phyloP scores from a whole-genome alignment of 371 early-diverging fungal genomes.

The Mucor piriformis region DNA sequence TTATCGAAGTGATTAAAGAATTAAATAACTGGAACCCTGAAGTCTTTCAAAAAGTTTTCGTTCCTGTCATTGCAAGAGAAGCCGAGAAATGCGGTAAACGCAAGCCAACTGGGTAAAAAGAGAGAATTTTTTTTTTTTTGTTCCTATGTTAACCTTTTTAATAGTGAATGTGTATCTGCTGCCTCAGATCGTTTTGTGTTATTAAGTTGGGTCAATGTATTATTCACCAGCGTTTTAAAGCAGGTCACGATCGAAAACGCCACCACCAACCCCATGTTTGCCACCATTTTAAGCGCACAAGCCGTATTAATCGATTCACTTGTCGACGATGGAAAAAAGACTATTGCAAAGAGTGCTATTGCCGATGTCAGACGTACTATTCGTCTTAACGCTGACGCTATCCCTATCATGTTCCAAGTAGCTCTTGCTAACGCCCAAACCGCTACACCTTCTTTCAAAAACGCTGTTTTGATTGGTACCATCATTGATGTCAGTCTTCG shows the following conservation, averaged over 20 bases:
- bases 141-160: too few relatives aligned
- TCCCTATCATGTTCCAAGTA: conserved; percentile 51
- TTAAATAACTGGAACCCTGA: conserved; percentile 63
- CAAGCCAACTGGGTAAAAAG: conserved; percentile 53
- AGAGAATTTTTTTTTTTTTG: too few relatives aligned
- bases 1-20: conserved; percentile 63
- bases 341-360: conserved; percentile 55
- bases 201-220: conserved; percentile 61
- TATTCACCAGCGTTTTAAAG: conserved; percentile 46
- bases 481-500: conserved; percentile 61
- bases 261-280: conserved; percentile 27
- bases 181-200: conserved; percentile 62
- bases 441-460: conserved; percentile 52
- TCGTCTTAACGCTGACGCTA: conserved; percentile 51
- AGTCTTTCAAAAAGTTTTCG: conserved; percentile 57
- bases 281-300: conserved; percentile 52
- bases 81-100: conserved; percentile 55
- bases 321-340: conserved; percentile 42
- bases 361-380: conserved; percentile 63
- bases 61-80: conserved; percentile 57
- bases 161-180: conserved; percentile 51
- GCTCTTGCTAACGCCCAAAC: conserved; percentile 48
- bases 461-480: conserved; percentile 62
- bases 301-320: conserved; percentile 59
- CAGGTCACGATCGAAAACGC: conserved; percentile 24